Evolutionary conservation across 768 basidiomycete species (phyloP), one percentile per base, ranked within the genome.

Genomic region (Lactifluus subvellereus): DNA sequence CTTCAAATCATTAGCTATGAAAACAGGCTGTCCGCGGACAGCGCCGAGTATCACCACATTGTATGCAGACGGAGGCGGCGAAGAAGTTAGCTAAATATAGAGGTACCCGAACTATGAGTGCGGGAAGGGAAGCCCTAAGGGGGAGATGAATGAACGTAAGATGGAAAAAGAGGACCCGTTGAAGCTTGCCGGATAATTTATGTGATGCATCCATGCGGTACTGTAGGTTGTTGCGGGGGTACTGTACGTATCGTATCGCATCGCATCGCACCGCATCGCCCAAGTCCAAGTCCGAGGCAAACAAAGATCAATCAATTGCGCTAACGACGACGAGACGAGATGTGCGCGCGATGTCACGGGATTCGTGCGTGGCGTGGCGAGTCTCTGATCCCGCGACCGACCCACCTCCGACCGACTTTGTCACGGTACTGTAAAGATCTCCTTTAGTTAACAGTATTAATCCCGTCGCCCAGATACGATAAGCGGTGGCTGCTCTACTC

Each of bases 291-390:
- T 27, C 47, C 47, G 47, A 48, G 47, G 47, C 27, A 27, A 27
- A 27, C 27, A 2, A 27, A 8, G 8, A 48, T 48, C 47, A 48
- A 37, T 40, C 40, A 40, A 35, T 22, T 27, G 27, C 35, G 16
- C 35, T 18, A 13, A 0, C 33, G 35, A 13, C 49, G 49, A 50
- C 27, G 22, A 50, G 40, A 40, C 13, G 49, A 52, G 55, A 30
- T 33, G 9, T 47, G 56, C 56, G 8, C 50, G 40, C 40, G 10
- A 33, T 47, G 57, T 63, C 62, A 63, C 62, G 62, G 51, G 62
- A 62, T 33, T 20, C 3, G 7, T 20, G n/a, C 45, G 45, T 20
- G 45, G 27, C 27, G 1, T 27, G 22, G 27, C 1, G 27, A 27
- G 27, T 27, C 27, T 27, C 27, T 27, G 27, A 27, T 27, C 27